Percentiles rank a stretch among this genome's conserved stretches.
Conservation (phyloP, 169 alveolate genomes). For the Plasmodium sp. region DNA sequence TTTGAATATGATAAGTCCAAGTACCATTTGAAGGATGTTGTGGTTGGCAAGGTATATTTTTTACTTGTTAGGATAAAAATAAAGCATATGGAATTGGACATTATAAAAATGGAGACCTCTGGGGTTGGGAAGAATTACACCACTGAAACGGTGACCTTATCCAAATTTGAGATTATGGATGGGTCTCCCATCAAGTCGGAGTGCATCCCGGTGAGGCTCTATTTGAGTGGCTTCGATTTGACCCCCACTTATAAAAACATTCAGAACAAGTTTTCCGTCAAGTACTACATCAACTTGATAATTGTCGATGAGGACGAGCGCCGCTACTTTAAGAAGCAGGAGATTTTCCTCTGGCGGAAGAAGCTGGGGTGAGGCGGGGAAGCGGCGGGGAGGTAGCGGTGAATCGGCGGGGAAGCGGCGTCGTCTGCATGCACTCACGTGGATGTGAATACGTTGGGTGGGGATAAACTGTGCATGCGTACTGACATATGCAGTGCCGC, state of each 20-base stretch:
- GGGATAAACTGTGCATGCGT: neutral
- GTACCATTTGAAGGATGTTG: conserved; percentile 97
- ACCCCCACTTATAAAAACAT: conserved; percentile 98
- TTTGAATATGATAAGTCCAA: conserved; percentile 95
- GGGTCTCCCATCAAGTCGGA: conserved; percentile 98
- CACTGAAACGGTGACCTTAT: conserved; percentile 96
- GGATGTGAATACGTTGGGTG: neutral
- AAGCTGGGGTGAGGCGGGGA: conserved; percentile 85
- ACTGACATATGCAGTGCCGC: neutral
- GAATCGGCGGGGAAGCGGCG: too few species aligned
- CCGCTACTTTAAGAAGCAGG: conserved; percentile 96
- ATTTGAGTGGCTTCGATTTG: conserved; percentile 96
- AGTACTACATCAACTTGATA: conserved; percentile 96
- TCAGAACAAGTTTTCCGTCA: conserved; percentile 95
- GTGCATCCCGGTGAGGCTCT: conserved; percentile 97
- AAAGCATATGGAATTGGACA: conserved; percentile 96
- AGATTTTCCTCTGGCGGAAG: conserved; percentile 97
- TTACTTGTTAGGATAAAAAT: conserved; percentile 97
- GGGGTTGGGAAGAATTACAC: conserved; percentile 79
- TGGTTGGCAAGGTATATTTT: conserved; percentile 97
- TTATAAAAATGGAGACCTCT: conserved; percentile 81
- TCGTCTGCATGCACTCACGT: neutral
- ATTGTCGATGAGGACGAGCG: conserved; percentile 98
- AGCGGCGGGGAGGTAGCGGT: too few species aligned
- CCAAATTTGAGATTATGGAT: conserved; percentile 99